Base-by-base conservation (phyloP, 305 asterid species). In the Solanum hybrid region DNA sequence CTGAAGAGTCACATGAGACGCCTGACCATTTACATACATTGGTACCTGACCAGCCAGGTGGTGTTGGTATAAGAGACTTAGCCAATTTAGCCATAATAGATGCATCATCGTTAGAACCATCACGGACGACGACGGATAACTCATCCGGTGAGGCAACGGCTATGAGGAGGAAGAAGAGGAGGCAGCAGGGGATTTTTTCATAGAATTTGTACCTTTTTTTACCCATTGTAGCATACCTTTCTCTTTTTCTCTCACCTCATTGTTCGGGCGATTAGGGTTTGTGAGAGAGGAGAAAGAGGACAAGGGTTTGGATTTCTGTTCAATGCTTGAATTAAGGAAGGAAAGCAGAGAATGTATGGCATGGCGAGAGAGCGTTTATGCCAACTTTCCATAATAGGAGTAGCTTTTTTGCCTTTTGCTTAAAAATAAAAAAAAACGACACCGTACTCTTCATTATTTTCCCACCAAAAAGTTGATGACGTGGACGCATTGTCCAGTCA, bases 21-120 rank as follows among this genome's bases (percentile, higher is more conserved):
- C 97, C 97, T 5, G 89, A 37, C 98, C 98, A 97, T 90, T 92
- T 91, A 95, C 99, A 96, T 89, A 91, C 94, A 84, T 91, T 71
- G 88, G 93, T 22, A 20, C 95, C 98, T 0, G 92, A 51, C 98
- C 98, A 96, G 14, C 94, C 92, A 4, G 91, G 5, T 0, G 96
- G 99, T 89, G 94, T 34, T 6, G 95, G 95, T 91, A 7, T 20
- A 73, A 96, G 81, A 76, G 97, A 90, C 88, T 92, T 88, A 74
- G 95, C 97, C 74, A 97, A 67, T 74, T 86, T 86, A 83, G 91
- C 93, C 96, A 96, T 95, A 89, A 95, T 83, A n/a, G 90, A 88
- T 6, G 91, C 93, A 22, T 96, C 98, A 5, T 91, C 95, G 64
- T 92, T 92, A 83, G 90, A 57, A 74, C 89, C 93, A 83, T 80